Evolutionary conservation across 768 basidiomycete genomes (phyloP).

Genomic region (Auriscalpium microsporum): DNA sequence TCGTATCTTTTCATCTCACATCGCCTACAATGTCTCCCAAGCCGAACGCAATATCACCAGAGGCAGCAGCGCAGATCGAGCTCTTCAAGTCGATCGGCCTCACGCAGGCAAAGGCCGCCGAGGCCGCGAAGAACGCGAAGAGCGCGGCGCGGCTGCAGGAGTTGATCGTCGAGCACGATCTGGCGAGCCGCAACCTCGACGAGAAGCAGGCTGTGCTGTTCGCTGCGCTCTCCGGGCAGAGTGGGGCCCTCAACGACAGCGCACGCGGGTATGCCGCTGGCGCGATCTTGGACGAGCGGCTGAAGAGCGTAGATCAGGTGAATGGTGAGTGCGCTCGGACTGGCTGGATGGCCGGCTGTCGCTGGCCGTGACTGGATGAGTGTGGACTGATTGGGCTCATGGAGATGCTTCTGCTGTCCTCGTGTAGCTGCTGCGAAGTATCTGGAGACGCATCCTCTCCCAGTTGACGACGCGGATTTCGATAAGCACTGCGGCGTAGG

Average conservation of each 20-base stretch:
- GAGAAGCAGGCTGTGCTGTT: conserved; percentile 73
- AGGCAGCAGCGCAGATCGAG: conserved; percentile 31
- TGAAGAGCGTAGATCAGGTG: conserved; percentile 83
- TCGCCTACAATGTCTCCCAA: neutral
- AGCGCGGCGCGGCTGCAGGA: conserved; percentile 60
- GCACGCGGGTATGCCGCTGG: conserved; percentile 54
- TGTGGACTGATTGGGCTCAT: neutral
- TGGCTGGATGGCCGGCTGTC: neutral
- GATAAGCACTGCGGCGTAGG: conserved; percentile 82
- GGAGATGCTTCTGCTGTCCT: neutral
- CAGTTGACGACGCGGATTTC: conserved; percentile 64
- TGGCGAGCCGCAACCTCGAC: conserved; percentile 43
- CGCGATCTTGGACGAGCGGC: conserved; percentile 61
- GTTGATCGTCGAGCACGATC: conserved; percentile 51
- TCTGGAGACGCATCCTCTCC: conserved; percentile 47
- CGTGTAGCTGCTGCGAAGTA: conserved; percentile 67
- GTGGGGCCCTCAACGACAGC: conserved; percentile 52
- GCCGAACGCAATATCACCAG: conserved; percentile 17
- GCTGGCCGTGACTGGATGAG: neutral
- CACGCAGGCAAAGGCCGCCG: conserved; percentile 65
- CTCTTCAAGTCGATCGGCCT: conserved; percentile 77
- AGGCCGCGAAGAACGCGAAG: conserved; percentile 77
- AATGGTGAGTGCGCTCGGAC: conserved; percentile 44
- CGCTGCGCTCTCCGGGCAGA: conserved; percentile 53
- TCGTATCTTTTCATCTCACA: neutral